Evolutionary conservation across 441 rosid species (phyloP).

Genomic region (Corymbia calophylla): DNA sequence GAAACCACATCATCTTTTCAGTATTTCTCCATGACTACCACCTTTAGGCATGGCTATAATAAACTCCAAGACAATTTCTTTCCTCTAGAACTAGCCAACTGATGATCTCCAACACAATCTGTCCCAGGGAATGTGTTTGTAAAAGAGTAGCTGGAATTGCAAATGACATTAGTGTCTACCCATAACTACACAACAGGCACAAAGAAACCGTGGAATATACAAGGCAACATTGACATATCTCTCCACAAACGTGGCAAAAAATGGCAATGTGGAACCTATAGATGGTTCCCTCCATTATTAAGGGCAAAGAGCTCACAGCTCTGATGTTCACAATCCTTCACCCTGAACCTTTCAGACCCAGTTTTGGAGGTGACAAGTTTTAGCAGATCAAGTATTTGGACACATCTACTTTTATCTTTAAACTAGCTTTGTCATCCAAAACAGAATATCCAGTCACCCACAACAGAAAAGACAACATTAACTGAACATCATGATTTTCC

Average conservation of each 20-base stretch:
- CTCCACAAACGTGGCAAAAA: not conserved
- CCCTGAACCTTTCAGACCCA: not conserved
- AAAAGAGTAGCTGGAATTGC: not conserved
- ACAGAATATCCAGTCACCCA: not conserved
- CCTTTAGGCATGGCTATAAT: not conserved
- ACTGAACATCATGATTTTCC: not conserved
- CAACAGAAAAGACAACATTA: not conserved
- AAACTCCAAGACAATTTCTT: not conserved
- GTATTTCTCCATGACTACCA: not conserved
- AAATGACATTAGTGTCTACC: not conserved
- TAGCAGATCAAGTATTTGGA: not conserved
- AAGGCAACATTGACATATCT: not conserved
- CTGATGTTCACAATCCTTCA: not conserved
- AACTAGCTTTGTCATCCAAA: not conserved
- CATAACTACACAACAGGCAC: not conserved
- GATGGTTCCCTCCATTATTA: not conserved
- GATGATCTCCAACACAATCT: not conserved
- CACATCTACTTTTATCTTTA: not conserved
- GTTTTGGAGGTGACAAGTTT: accelerated
- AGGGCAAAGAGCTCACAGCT: not conserved
- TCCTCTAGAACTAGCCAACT: not conserved
- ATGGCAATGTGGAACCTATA: not conserved
- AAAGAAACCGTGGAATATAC: not conserved
- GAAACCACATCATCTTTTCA: not conserved
- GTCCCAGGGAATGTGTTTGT: not conserved